These are phyloP conservation scores for Mycena rebaudengoi DNA, from an alignment of 768 basidiomycete species.

Conservation along the genomic window DNA sequence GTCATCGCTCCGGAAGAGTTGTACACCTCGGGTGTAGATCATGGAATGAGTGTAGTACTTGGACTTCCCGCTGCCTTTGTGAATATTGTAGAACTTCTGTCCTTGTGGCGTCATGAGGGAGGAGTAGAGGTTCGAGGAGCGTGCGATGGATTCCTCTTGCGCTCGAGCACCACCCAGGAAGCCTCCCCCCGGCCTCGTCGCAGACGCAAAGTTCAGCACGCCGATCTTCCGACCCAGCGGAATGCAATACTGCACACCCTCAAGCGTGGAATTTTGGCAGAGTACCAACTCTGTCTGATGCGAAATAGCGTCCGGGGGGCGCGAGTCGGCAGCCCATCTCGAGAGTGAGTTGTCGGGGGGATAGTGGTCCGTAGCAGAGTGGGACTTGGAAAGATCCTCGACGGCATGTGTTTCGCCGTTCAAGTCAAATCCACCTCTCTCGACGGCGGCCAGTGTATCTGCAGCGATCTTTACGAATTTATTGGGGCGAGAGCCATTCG, in stretches of 20 bases:
- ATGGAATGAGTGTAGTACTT: constrained; percentile 63
- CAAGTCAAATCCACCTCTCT: constrained; percentile 42
- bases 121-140: constrained; percentile 60
- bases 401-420: constrained; percentile 43
- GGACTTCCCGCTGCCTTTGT: constrained; percentile 47
- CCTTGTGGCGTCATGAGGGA: constrained; percentile 55
- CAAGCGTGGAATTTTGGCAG: constrained; percentile 55
- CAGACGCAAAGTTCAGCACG: constrained; percentile 66
- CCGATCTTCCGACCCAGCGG: constrained; percentile 44
- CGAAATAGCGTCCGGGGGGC: background rate
- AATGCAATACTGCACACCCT: constrained; percentile 46
- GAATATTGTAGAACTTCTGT: constrained; percentile 57
- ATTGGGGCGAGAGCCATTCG: too few species aligned
- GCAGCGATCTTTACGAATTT: constrained; percentile 50
- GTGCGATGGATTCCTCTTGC: constrained; percentile 67
- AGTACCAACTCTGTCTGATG: constrained; percentile 43
- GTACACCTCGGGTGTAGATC: constrained; percentile 60
- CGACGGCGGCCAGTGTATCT: constrained; percentile 51
- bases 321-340: constrained; percentile 40
- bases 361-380: constrained; percentile 52
- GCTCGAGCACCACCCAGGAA: constrained; percentile 62
- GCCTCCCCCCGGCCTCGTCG: constrained; percentile 63
- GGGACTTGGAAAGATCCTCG: constrained; percentile 42
- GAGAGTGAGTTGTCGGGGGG: constrained; percentile 48
- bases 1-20: constrained; percentile 56